Conservation (phyloP, 2,329 filamentous ascomycete species). For the Monosporascus sp. region DNA sequence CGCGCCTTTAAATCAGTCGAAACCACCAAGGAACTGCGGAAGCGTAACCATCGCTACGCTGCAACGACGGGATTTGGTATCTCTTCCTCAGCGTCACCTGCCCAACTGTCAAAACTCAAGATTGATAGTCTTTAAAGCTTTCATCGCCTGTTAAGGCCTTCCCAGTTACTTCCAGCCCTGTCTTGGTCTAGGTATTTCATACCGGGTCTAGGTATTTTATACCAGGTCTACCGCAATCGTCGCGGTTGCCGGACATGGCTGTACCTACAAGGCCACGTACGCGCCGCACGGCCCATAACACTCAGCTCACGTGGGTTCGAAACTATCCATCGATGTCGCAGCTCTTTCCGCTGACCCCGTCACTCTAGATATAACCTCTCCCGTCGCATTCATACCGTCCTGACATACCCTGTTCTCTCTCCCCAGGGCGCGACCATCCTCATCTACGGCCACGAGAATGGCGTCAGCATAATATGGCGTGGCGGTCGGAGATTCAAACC, state of each 20-base stretch:
- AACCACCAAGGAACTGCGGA: no score
- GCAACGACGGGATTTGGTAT: no score
- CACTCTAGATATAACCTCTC: slow-evolving; percentile 51
- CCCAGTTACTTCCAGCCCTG: no score
- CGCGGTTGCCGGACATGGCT: slow-evolving; percentile 12
- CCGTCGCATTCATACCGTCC: slow-evolving; percentile 53
- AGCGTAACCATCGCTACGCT: no score
- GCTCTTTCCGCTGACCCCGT: no score
- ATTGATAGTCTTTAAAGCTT: no score
- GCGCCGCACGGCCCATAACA: slow-evolving; percentile 44
- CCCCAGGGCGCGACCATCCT: slow-evolving; percentile 59
- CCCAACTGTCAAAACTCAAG: no score
- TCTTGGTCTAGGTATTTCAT: no score
- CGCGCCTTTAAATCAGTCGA: no score
- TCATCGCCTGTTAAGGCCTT: no score
- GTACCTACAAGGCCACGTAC: slow-evolving; percentile 30
- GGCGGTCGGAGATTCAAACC: slow-evolving; percentile 56
- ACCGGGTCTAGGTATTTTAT: no score
- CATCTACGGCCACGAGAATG: slow-evolving; percentile 59
- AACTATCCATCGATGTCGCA: not conserved
- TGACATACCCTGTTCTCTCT: slow-evolving; percentile 56
- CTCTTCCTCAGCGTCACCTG: no score
- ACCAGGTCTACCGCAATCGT: not conserved
- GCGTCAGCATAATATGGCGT: slow-evolving; percentile 56
- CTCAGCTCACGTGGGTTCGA: slow-evolving; percentile 7